Evolutionary conservation across 441 rosid species (phyloP), one percentile per base, ranked within the genome.

Genomic region (Jatropha multifida): DNA sequence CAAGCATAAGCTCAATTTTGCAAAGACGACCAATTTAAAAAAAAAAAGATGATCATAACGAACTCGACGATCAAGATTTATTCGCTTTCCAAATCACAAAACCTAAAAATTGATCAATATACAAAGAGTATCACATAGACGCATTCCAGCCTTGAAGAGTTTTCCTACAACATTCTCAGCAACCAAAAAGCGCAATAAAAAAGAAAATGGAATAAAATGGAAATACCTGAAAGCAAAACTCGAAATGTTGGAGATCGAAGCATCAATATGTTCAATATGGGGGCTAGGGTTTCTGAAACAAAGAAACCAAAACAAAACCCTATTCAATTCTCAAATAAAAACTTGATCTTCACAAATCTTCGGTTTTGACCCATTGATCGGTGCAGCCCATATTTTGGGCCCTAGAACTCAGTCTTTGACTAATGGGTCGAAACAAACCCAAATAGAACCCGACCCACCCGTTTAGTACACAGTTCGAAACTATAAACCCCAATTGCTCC

Each of bases 231-330:
- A 60, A 9, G 40, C 64, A 15, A 18, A 52, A 52, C 58, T 52
- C 1, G 8, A 54, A 54, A 4, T 17, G 58, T 54, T 15, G 58
- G n/a, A 54, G 58, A n/a, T 54, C 7, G 52, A 48, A 12, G 52
- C 14, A 1, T 48, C 52, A 12, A 13, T 48, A 15, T 48, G 52
- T 32, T 32, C 2, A 32, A 32, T 32, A 1, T 10, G 32, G 32
- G 48, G 56, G 56, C 15, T 52, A 52, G 62, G 62, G 62, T 58
- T 58, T 58, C 62, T 58, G 62, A 58, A 23, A 58, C 62, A 20
- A 8, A n/a, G 27, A 56, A 56, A n/a, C 27, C 8, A n/a, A 56
- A 20, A 23, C 7, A 58, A 6, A 5, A 54, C 15, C 17, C n/a
- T 12, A 4, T 12, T 48, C 52, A 48, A 12, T 54, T 17, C 20